phyloP scores from a whole-genome alignment of 2,329 filamentous ascomycete species.

The Cytospora piceicola region DNA sequence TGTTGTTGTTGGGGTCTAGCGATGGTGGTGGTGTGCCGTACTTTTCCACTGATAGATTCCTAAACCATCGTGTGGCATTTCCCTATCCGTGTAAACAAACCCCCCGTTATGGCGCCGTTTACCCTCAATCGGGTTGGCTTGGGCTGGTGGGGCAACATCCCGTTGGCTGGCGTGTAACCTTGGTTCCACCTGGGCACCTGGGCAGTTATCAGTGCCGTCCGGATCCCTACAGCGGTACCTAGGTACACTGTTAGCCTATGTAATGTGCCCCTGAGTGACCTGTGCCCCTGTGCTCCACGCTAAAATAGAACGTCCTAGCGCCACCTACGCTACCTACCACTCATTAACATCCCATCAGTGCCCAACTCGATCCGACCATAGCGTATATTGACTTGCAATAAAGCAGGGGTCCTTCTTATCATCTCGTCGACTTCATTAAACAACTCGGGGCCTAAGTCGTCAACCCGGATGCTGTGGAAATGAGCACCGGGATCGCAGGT shows the following conservation, averaged over 20 bases:
- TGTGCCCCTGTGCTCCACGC: not conserved
- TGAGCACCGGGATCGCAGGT: not conserved
- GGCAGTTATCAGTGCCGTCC: not conserved
- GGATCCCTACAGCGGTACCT: not conserved
- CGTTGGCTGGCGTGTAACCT: not conserved
- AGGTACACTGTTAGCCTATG: not conserved
- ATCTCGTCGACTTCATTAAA: conserved; percentile 2
- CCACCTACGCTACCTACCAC: not conserved
- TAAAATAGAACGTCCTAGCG: not conserved
- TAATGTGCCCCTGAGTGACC: not conserved
- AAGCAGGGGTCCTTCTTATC: not conserved
- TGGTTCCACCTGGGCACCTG: no score
- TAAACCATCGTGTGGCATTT: not conserved
- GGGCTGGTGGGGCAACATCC: conserved; percentile 1
- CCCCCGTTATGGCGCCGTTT: not conserved
- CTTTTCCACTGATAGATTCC: not conserved
- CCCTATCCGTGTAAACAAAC: conserved; percentile 2
- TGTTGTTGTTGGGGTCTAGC: not conserved
- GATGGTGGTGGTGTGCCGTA: not conserved
- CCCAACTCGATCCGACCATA: not conserved
- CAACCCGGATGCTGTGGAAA: not conserved
- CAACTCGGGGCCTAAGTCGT: conserved; percentile 1
- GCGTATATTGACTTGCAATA: not conserved
- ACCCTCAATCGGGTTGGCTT: not conserved
- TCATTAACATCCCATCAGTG: not conserved